Percentiles rank a stretch among this genome's conserved stretches.
Conservation (phyloP, 257 asterid genomes). For the Striga asiatica region DNA sequence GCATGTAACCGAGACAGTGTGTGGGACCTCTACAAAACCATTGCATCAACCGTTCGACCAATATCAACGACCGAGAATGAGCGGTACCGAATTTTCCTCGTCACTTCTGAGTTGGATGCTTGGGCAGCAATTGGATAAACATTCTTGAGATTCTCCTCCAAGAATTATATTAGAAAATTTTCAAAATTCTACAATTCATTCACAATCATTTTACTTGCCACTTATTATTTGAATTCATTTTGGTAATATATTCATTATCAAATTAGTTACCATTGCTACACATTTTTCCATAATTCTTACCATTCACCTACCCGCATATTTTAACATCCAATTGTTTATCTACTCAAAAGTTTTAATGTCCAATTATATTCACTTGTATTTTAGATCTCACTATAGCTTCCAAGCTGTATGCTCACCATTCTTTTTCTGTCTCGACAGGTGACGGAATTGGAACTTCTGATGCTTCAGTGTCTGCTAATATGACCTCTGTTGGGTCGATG, state of each 20-base stretch:
- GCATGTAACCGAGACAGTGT: constrained; percentile 19
- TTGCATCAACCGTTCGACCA: constrained; percentile 49
- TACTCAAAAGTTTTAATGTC: too few relatives aligned
- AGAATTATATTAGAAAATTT: too few relatives aligned
- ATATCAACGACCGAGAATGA: constrained; percentile 52
- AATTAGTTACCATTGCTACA: not conserved
- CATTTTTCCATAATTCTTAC: not conserved
- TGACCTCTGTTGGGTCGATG: constrained; percentile 40
- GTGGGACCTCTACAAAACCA: constrained; percentile 53
- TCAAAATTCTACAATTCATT: too few relatives aligned
- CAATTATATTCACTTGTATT: too few relatives aligned
- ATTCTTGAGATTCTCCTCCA: too few relatives aligned
- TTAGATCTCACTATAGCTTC: not conserved
- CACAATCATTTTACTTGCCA: not conserved
- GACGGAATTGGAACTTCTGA: constrained; percentile 63
- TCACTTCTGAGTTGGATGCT: not conserved
- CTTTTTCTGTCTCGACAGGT: constrained; percentile 41
- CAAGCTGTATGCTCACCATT: constrained; percentile 14
- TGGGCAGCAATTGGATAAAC: not conserved
- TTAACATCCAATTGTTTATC: not conserved
- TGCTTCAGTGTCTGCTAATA: constrained; percentile 56
- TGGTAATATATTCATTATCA: not conserved
- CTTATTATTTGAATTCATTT: not conserved
- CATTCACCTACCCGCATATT: not conserved
- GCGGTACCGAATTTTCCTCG: constrained; percentile 34